Conservation (phyloP, 257 asterid genomes). For the Primulina eburnea region DNA sequence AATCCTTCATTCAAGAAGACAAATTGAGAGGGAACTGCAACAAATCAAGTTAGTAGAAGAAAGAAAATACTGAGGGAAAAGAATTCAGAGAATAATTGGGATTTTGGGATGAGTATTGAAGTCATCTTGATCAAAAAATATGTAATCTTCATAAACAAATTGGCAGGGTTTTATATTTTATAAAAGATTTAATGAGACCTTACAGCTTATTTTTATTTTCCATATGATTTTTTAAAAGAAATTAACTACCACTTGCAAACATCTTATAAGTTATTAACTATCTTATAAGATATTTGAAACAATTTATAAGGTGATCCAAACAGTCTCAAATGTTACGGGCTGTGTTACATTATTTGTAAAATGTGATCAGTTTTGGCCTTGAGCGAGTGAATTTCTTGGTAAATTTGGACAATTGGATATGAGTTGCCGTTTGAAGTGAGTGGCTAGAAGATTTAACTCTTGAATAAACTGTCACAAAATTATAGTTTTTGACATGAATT, state of each 20-base stretch:
- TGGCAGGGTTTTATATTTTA: neutral
- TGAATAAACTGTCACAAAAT: neutral
- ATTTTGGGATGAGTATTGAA: neutral
- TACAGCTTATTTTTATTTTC: too few species aligned
- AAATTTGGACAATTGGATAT: slow-evolving; percentile 15
- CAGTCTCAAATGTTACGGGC: neutral
- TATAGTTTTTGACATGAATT: neutral
- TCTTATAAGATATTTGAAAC: neutral
- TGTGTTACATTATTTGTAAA: too few species aligned
- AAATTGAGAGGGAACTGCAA: too few species aligned
- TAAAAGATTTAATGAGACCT: neutral
- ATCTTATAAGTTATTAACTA: neutral
- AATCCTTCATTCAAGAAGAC: neutral
- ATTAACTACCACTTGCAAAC: neutral
- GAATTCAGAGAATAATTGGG: neutral
- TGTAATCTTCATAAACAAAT: too few species aligned
- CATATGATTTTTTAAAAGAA: too few species aligned
- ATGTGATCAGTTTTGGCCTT: neutral
- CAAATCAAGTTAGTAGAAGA: too few species aligned
- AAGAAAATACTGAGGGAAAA: neutral
- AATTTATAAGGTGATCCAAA: too few species aligned
- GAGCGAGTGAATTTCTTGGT: neutral
- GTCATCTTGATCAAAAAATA: neutral
- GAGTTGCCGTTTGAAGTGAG: neutral
- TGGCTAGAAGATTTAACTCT: slow-evolving; percentile 5